Conservation (phyloP, 2,329 filamentous ascomycete species). For the Fusarium pseudonygamai region DNA sequence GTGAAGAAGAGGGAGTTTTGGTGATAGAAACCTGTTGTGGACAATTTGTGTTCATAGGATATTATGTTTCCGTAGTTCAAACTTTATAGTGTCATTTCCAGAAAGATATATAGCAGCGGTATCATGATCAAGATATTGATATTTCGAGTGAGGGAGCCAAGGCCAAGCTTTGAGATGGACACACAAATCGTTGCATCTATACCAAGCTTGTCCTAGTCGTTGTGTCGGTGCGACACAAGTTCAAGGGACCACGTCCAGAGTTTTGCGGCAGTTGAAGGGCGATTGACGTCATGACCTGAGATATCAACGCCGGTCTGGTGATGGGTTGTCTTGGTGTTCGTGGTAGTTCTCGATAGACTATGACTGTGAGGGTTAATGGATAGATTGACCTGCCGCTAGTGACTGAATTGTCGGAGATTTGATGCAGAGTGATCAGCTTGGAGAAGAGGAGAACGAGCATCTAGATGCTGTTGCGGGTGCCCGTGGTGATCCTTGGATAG, state of each 20-base stretch:
- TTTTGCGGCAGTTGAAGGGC: neutral
- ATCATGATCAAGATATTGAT: neutral
- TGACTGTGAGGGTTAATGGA: neutral
- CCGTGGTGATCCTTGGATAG: conserved; percentile 22
- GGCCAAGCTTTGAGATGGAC: conserved; percentile 1
- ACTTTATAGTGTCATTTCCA: neutral
- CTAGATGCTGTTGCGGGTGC: neutral
- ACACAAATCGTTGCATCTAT: neutral
- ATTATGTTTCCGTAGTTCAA: neutral
- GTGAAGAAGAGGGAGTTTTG: neutral
- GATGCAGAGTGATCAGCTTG: neutral
- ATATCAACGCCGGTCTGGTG: conserved; percentile 20
- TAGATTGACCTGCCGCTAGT: neutral
- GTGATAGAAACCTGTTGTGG: neutral
- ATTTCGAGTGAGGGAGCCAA: neutral
- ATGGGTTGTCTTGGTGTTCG: conserved; percentile 23
- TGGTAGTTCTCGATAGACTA: neutral
- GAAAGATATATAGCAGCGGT: neutral
- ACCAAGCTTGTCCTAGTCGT: conserved; percentile 19
- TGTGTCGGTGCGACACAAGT: conserved; percentile 14
- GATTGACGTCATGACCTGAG: conserved; percentile 32
- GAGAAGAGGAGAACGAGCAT: neutral
- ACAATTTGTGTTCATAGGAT: neutral
- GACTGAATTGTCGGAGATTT: neutral
- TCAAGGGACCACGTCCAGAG: conserved; percentile 24